Conservation (phyloP, 768 basidiomycete genomes). For the Strobilomyces dryophilus region DNA sequence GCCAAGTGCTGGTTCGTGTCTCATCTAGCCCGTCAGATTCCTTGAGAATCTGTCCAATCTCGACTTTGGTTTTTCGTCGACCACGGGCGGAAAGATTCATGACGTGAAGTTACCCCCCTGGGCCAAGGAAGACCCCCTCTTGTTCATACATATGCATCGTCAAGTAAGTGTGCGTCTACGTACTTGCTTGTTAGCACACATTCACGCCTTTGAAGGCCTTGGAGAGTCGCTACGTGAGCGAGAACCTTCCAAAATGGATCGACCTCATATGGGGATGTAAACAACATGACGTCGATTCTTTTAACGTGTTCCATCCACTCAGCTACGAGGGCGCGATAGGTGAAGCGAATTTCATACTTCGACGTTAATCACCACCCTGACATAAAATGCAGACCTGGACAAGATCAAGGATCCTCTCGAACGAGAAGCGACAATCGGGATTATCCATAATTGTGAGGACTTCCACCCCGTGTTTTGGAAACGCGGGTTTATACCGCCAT, state of each 20-base stretch:
- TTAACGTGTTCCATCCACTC: constrained; percentile 89
- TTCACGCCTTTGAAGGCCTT: constrained; percentile 51
- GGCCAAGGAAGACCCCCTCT: constrained; percentile 78
- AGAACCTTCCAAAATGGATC: constrained; percentile 84
- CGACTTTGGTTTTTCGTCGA: constrained; percentile 76
- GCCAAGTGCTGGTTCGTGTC: neutral
- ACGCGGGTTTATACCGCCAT: neutral
- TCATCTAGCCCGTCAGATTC: constrained; percentile 48
- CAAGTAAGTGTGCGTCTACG: constrained; percentile 40
- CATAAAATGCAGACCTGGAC: constrained; percentile 62
- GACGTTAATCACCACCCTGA: neutral
- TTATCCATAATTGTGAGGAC: constrained; percentile 87
- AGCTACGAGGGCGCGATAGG: constrained; percentile 92
- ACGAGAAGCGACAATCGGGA: constrained; percentile 88
- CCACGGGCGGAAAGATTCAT: constrained; percentile 74
- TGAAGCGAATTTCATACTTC: constrained; percentile 19
- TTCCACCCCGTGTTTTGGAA: neutral
- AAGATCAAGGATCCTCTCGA: constrained; percentile 81
- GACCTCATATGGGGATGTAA: constrained; percentile 91
- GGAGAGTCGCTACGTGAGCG: constrained; percentile 84
- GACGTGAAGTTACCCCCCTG: constrained; percentile 88
- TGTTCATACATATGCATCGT: constrained; percentile 79
- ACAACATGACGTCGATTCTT: constrained; percentile 69
- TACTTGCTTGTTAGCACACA: neutral
- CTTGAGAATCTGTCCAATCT: constrained; percentile 73